phyloP scores from a whole-genome alignment of 371 early-diverging fungal genomes.

The Neoconidiobolus thromboides region DNA sequence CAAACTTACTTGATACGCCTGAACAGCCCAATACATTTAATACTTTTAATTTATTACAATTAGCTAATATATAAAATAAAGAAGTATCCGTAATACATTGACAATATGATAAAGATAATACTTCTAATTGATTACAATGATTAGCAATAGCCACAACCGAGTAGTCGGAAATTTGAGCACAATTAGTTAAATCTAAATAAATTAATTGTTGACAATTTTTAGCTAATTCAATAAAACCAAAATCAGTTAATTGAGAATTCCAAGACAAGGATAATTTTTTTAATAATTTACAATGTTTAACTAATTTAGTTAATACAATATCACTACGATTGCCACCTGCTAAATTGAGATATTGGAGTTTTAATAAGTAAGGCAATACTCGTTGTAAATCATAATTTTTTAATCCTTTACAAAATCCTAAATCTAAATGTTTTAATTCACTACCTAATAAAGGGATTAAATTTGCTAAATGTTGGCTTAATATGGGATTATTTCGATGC shows the following conservation, averaged over 20 bases:
- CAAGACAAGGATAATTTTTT: constrained; percentile 9
- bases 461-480: constrained; percentile 9
- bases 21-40: not conserved
- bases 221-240: constrained; percentile 15
- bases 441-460: constrained; percentile 8
- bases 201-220: constrained; percentile 16
- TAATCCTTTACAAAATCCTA: constrained; percentile 12
- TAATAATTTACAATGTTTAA: constrained; percentile 9
- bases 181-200: constrained; percentile 26
- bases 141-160: constrained; percentile 14
- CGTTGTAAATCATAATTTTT: constrained; percentile 10
- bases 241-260: constrained; percentile 11
- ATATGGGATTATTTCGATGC: constrained; percentile 7
- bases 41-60: not conserved
- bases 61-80: not conserved
- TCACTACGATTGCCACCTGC: constrained; percentile 13
- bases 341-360: constrained; percentile 8
- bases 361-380: constrained; percentile 7
- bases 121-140: constrained; percentile 8
- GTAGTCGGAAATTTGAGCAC: constrained; percentile 24
- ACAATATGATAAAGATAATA: constrained; percentile 11
- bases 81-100: constrained; percentile 8
- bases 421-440: constrained; percentile 6
- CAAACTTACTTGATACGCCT: not conserved
- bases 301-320: constrained; percentile 9